Evolutionary conservation across 2,329 filamentous ascomycete genomes (phyloP), one percentile per base, ranked within the genome.

Genomic region (Trichoderma endophyticum): DNA sequence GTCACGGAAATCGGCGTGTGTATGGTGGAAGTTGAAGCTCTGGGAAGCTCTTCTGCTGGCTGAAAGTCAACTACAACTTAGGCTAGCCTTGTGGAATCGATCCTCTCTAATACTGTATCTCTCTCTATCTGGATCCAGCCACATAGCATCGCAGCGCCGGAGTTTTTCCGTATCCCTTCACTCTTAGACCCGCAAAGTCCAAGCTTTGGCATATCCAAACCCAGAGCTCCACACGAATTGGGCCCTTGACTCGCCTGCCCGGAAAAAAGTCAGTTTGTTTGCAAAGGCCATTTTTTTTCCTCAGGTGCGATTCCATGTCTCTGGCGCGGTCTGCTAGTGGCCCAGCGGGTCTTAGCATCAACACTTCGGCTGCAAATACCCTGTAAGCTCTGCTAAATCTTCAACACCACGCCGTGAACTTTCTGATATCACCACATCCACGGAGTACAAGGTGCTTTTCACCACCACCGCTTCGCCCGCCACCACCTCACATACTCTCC

Each of bases 301-400:
- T 61, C 63, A 74, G 71, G 72, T 74, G 77, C 74, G 70, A 87
- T 39, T 36, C 32, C 7, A 62, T 87, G 85, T 84, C 85, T 78
- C 80, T 87, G 78, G 84, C 84, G 72, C 85, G 88, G 79, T 90
- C 88, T 76, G 86, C 86, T 72, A 89, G 88, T 79, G 88, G 86
- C 77, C 88, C 88, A 73, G 86, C 84, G 74, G 88, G 87, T 78
- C 84, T 91, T 75, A 89, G 86, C 77, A 90, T 91, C 81, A 91
- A 91, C 81, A 90, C 88, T 21, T 86, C 85, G 74, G 83, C 87
- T 72, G 89, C 89, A 74, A 90, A 90, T 85, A 73, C 80, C 70
- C 75, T 80, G 81, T 82, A 78, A 81, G 80, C 70, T 59, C 61
- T 71, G 62, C 56, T 61, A 65, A 66, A 75, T 61, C 71, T 60